These are phyloP conservation scores for Colletotrichum sp. DNA, from an alignment of 2,329 filamentous ascomycete genomes.

Conservation along the genomic window DNA sequence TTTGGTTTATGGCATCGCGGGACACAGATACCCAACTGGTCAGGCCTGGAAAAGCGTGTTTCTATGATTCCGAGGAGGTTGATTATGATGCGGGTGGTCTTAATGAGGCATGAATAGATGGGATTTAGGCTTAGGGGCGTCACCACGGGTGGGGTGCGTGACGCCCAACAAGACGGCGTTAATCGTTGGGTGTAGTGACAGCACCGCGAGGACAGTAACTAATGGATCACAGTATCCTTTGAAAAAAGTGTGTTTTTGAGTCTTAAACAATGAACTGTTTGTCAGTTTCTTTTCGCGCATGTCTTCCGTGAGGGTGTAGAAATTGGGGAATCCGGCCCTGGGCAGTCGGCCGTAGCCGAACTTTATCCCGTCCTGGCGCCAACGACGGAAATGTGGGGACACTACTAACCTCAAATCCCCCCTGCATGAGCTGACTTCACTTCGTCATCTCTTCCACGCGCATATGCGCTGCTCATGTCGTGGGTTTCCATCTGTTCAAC, in stretches of 20 bases:
- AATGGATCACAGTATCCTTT: background rate
- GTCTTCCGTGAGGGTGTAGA: background rate
- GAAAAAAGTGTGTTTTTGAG: background rate
- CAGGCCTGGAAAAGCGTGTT: background rate
- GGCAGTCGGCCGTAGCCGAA: background rate
- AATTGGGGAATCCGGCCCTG: background rate
- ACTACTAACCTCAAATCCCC: background rate
- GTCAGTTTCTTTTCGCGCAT: background rate
- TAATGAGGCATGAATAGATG: background rate
- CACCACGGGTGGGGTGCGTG: background rate
- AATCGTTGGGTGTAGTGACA: background rate
- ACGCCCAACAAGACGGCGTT: background rate
- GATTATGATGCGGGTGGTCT: background rate
- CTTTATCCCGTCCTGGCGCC: background rate
- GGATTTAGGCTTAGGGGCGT: background rate
- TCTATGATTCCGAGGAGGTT: background rate
- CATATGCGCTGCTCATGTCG: background rate
- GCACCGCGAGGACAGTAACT: background rate
- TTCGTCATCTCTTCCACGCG: background rate
- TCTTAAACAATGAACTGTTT: background rate
- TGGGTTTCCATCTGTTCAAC: background rate
- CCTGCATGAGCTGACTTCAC: background rate
- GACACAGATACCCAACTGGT: background rate
- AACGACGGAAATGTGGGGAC: background rate
- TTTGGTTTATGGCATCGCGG: background rate